These are phyloP conservation scores for Coleophoma cylindrospora DNA, from an alignment of 2,329 filamentous ascomycete genomes.

Conservation along the genomic window DNA sequence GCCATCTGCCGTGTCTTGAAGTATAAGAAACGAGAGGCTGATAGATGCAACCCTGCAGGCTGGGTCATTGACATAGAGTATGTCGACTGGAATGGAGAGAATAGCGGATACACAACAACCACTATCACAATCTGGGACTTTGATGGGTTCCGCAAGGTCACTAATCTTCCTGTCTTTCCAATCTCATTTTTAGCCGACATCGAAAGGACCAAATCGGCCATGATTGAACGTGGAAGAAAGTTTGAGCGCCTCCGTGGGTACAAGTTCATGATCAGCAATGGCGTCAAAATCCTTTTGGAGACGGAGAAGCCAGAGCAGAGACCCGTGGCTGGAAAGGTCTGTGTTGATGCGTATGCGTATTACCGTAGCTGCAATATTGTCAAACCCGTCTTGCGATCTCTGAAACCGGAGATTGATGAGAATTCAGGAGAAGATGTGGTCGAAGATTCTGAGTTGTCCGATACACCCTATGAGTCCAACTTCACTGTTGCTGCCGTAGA, in stretches of 20 bases:
- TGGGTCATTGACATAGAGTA: not conserved
- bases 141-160: not conserved
- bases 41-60: not conserved
- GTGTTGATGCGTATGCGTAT: slow-evolving; percentile 6
- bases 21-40: not conserved
- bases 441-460: not conserved
- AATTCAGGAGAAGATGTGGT: not conserved
- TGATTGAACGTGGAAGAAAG: slow-evolving; percentile 1
- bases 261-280: not conserved
- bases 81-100: slow-evolving; percentile 5
- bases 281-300: not conserved
- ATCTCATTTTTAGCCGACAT: not conserved
- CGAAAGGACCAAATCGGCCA: not conserved
- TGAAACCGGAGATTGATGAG: not conserved
- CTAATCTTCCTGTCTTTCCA: not conserved
- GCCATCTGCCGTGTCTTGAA: slow-evolving; percentile 4
- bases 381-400: slow-evolving; percentile 1
- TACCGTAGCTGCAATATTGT: slow-evolving; percentile 2
- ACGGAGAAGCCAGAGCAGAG: not conserved
- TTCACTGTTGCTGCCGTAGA: not conserved
- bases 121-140: not conserved
- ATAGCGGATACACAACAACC: not conserved
- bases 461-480: not conserved
- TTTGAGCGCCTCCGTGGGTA: slow-evolving; percentile 1
- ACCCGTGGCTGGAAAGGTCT: slow-evolving; percentile 2